Evolutionary conservation across 768 basidiomycete species (phyloP), one percentile per base, ranked within the genome.

Genomic region (Amylocystis lapponica): DNA sequence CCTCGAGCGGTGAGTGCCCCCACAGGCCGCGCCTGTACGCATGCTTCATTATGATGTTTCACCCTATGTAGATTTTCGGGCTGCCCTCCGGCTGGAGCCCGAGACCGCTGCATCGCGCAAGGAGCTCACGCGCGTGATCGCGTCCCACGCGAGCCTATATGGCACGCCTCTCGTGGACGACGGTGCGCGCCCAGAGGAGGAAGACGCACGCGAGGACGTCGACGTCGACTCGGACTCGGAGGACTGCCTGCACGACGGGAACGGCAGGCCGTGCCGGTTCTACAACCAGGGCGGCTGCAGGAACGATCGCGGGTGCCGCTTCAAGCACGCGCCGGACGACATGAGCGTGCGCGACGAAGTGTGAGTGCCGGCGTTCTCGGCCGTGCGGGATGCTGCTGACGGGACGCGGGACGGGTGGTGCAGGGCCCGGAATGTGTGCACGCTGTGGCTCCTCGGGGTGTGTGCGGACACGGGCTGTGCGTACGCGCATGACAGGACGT

Each of bases 231-330:
- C 74, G 0, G 78, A 79, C 54, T 74, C 74, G 10, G 76, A 74
- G 39, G 78, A 80, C 49, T 77, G 66, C 46, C 60, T 64, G 29
- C 77, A 78, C 45, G 54, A 52, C 1, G 78, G 78, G 4, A 79
- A 76, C 37, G 68, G 69, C 3, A 63, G 68, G 2, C 70, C 78
- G 0, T 81, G 79, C 55, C 65, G 71, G 34, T 75, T 74, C 53
- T 78, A 80, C 54, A 81, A 81, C 43, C 76, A 72, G 45, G 62
- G 66, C 14, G 74, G 73, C 0, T 79, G 78, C 52, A 55, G 45
- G 9, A 61, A 66, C 3, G 74, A 76, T 0, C 39, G 16, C 7
- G 43, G 48, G 2, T 81, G 79, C 50, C 45, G 45, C 14, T 78
- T 64, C 56, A 75, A 69, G 16, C 78, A 81, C 54, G 72, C 75